phyloP scores from a whole-genome alignment of 2,329 filamentous ascomycete genomes.

The Colletotrichum sp. region DNA sequence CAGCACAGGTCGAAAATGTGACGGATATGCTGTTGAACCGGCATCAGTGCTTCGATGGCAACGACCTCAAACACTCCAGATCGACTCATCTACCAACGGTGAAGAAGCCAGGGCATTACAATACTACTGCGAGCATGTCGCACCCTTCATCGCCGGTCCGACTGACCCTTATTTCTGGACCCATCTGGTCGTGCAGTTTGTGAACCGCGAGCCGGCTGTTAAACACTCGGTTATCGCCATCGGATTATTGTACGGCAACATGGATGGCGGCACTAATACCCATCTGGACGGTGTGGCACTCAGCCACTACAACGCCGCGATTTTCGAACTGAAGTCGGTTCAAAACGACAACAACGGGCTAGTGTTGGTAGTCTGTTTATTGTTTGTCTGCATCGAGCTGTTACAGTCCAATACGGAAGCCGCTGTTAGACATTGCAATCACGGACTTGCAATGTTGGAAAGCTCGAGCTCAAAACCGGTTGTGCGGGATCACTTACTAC shows the following conservation, averaged over 20 bases:
- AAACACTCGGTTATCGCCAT: constrained; percentile 10
- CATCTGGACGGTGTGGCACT: not conserved
- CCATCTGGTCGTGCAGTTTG: constrained; percentile 12
- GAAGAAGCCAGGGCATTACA: constrained; percentile 4
- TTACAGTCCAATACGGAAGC: not conserved
- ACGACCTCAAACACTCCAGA: not conserved
- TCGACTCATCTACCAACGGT: not conserved
- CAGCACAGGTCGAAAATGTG: constrained; percentile 59
- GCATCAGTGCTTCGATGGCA: not conserved
- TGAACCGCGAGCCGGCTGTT: not conserved
- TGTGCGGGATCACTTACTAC: not conserved
- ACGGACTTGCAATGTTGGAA: not conserved
- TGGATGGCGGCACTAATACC: not conserved
- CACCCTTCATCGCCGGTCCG: constrained; percentile 6
- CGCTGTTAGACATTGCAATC: not conserved
- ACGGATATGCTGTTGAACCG: constrained; percentile 47
- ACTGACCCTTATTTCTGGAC: constrained; percentile 18
- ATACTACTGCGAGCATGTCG: not conserved
- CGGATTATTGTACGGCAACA: constrained; percentile 20
- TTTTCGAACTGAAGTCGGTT: not conserved
- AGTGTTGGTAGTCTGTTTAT: not conserved
- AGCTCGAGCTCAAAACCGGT: not conserved
- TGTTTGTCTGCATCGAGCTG: constrained; percentile 1
- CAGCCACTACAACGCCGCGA: constrained; percentile 20
- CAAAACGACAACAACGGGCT: not conserved